phyloP scores from a whole-genome alignment of 202 grass and related monocot species.

The Carex sylvatica region DNA sequence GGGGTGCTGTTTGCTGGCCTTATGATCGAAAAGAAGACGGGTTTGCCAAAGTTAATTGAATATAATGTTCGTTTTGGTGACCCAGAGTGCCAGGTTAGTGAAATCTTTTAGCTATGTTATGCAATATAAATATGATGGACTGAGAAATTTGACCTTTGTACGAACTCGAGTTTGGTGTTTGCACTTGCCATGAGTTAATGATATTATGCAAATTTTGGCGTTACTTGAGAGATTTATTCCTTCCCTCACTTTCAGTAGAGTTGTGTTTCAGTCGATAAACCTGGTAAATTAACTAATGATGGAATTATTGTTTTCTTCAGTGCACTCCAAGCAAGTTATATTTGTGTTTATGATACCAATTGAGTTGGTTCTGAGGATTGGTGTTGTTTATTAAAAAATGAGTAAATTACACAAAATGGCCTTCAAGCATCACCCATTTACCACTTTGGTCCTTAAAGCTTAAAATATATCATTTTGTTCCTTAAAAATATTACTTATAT shows the following conservation, averaged over 20 bases:
- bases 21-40: conserved; percentile 83
- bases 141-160: background rate
- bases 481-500: no score
- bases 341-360: background rate
- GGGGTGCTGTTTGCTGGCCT: conserved; percentile 86
- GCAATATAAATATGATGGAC: background rate
- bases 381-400: background rate
- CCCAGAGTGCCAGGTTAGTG: conserved; percentile 90
- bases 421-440: no score
- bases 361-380: background rate
- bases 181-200: background rate
- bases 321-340: background rate
- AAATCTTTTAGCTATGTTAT: background rate
- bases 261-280: background rate
- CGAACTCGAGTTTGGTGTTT: background rate
- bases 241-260: background rate
- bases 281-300: background rate
- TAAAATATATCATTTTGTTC: no score
- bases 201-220: background rate
- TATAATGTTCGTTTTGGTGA: conserved; percentile 93
- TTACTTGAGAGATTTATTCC: background rate
- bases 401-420: no score
- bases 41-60: conserved; percentile 84
- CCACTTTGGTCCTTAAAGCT: no score
- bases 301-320: background rate